Conservation (phyloP, 2,329 filamentous ascomycete species). For the Scytalidium lignicola region DNA sequence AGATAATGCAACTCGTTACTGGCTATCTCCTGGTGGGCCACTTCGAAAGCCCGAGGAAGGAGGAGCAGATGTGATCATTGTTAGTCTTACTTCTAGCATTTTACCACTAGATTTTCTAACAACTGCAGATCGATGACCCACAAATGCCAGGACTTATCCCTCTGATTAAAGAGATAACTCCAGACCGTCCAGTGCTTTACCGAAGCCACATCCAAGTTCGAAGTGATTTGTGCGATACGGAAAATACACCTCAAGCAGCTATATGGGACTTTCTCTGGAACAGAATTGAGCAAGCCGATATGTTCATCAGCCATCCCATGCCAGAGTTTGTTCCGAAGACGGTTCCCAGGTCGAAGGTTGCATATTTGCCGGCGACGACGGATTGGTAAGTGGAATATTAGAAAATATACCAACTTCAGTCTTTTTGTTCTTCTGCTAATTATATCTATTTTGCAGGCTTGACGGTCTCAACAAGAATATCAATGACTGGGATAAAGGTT, state of each 20-base stretch:
- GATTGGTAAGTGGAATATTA: slow-evolving; percentile 55
- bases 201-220: slow-evolving; percentile 80
- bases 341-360: slow-evolving; percentile 62
- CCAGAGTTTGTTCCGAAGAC: slow-evolving; percentile 66
- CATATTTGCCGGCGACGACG: slow-evolving; percentile 74
- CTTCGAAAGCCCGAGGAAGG: slow-evolving; percentile 59
- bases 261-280: slow-evolving; percentile 74
- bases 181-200: slow-evolving; percentile 72
- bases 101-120: slow-evolving; percentile 3
- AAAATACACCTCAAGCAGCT: slow-evolving; percentile 63
- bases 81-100: slow-evolving; percentile 27
- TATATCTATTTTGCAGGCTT: slow-evolving; percentile 40
- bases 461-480: slow-evolving; percentile 77
- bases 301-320: slow-evolving; percentile 81
- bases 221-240: slow-evolving; percentile 60
- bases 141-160: slow-evolving; percentile 79
- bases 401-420: background rate
- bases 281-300: slow-evolving; percentile 63
- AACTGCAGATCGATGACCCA: slow-evolving; percentile 64
- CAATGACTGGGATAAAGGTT: slow-evolving; percentile 63
- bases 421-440: slow-evolving; percentile 14
- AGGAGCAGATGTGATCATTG: slow-evolving; percentile 69
- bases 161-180: slow-evolving; percentile 65
- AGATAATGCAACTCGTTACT: slow-evolving; percentile 70
- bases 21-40: slow-evolving; percentile 64